phyloP scores from a whole-genome alignment of 176 grass and related monocot genomes.

The Tillandsia fasciculata region DNA sequence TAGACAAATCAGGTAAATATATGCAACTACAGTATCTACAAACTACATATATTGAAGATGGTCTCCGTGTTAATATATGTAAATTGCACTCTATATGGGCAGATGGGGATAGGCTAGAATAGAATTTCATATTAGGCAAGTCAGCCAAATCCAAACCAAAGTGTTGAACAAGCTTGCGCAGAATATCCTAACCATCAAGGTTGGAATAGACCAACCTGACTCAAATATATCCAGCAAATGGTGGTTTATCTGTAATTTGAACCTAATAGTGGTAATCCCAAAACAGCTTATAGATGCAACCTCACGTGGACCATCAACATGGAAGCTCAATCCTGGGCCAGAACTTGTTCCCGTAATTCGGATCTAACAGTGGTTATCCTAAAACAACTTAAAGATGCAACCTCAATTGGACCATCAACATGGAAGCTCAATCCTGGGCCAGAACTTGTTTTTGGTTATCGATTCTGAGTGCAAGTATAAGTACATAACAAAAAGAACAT shows the following conservation, averaged over 20 bases:
- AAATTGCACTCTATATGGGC: neutral
- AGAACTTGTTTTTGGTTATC: no score
- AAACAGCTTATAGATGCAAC: neutral
- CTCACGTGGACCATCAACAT: neutral
- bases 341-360: no score
- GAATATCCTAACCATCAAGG: neutral
- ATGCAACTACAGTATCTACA: conserved; percentile 6
- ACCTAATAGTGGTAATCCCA: neutral
- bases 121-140: neutral
- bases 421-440: no score
- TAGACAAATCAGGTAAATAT: conserved; percentile 8
- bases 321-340: no score
- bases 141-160: neutral
- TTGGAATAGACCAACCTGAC: neutral
- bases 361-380: no score
- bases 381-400: no score
- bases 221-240: neutral
- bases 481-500: no score
- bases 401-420: no score
- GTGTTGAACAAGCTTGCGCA: neutral
- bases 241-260: neutral
- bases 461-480: no score
- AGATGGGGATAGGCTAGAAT: neutral
- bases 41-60: neutral
- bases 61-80: neutral